Conservation (phyloP, 2,329 filamentous ascomycete species). For the Arachnopeziza araneosa region DNA sequence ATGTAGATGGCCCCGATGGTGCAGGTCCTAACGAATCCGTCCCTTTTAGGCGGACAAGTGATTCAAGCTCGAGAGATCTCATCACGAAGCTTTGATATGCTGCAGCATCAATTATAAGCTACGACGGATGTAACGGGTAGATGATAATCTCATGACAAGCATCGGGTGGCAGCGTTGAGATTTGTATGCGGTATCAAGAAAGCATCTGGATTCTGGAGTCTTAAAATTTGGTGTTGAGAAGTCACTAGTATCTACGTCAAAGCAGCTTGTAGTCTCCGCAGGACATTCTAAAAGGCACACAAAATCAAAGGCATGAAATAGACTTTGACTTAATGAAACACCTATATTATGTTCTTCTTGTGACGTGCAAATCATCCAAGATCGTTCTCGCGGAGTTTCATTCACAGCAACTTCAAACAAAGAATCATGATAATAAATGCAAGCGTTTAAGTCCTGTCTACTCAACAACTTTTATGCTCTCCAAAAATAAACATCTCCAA, state of each 20-base stretch:
- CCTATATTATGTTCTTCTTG: not conserved
- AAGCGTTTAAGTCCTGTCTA: not conserved
- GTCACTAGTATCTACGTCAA: not conserved
- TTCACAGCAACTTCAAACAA: too few relatives aligned
- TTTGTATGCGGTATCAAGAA: not conserved
- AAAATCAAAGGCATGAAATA: too few relatives aligned
- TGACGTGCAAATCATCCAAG: too few relatives aligned
- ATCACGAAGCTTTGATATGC: constrained; percentile 9
- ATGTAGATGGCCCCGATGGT: constrained; percentile 12
- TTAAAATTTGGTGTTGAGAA: not conserved
- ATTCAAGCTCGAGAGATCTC: constrained; percentile 9
- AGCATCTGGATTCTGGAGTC: not conserved
- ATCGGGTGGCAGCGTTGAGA: not conserved
- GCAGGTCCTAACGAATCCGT: constrained; percentile 3
- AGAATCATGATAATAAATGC: too few relatives aligned
- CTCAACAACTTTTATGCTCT: not conserved
- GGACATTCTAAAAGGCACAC: not conserved
- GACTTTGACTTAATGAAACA: not conserved
- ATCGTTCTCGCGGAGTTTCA: too few relatives aligned
- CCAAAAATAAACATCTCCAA: not conserved
- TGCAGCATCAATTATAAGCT: not conserved
- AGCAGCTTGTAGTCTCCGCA: not conserved
- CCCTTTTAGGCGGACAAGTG: constrained; percentile 8
- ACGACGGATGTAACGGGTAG: not conserved
- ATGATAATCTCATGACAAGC: not conserved